Base-by-base conservation (phyloP, 805 yeast species). In the Myxozyma mucilagina region DNA sequence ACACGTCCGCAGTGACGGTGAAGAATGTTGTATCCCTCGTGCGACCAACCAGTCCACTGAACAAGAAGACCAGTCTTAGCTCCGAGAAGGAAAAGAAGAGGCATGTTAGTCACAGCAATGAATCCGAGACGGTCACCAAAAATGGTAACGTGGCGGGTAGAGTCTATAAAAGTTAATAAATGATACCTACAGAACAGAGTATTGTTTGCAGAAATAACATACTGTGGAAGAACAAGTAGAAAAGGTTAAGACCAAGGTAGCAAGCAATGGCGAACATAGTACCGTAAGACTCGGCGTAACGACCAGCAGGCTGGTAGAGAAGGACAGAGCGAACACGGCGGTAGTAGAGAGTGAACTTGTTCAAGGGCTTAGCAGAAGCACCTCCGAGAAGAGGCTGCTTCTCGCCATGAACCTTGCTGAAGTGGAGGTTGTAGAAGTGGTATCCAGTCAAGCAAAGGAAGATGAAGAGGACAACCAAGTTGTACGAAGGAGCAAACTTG, bases 21-120 rank as follows among this genome's bases (percentile, higher is more conserved):
- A 35, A 64, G 63, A 56, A 61, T 61, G 63, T 64, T 64, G 59
- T 61, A 57, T 16, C 67, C 66, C 55, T 64, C 67, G 44, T 64
- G 66, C 39, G 67, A 64, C 67, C 67, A 64, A 60, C 67, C 67
- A 34, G 66, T 57, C 63, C 62, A 61, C 56, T 64, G 67, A 36
- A 62, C 66, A 18, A 64, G 57, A 18, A 64, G 63, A 44, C 65
- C 66, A 41, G 65, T 64, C 63, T 64, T 64, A 18, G 67, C 67
- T 14, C 66, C 67, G 47, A 64, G 66, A n/a, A 64, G 57, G 63
- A 61, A 64, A 10, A 64, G 61, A 24, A 64, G 58, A 47, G 67
- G 67, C 60, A 64, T 56, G 66, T 64, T 64, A 47, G 51, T 50
- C 50, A 64, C 66, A 47, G 67, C 65, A 14, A 64, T 24, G 35